Base-by-base conservation (phyloP, 164 flowering plant species). In the Chimonanthus salicifolius region DNA sequence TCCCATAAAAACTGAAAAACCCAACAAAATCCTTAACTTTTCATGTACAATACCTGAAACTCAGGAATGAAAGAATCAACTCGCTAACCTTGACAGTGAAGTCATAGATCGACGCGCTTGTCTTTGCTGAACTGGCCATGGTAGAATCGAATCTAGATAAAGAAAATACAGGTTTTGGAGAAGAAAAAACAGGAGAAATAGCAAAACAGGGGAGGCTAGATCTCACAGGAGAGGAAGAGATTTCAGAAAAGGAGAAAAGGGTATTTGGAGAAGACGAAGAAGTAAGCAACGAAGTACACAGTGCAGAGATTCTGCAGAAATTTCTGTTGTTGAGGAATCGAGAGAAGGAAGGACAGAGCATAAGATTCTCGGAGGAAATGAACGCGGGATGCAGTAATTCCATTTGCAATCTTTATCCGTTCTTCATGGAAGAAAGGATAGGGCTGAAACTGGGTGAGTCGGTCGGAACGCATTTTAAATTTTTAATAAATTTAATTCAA, bases 41-140 rank as follows among this genome's bases (percentile, higher is more conserved):
- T 3, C 60, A 54, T 3, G 16, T 8, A 11, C 4, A 54, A 54
- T 54, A 1, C 33, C 33, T 33, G 33, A 8, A 1, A 50, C 0
- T 7, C 8, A 8, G 11, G 5, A 50, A 50, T 7, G 3, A 50
- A 2, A 54, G 15, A 51, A 51, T 9, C 9, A 51, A 51, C 7
- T n/a, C 62, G 63, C 82, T 1, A 71, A 87, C 92, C 87, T 89
- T 88, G 46, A 89, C 91, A 68, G 88, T 84, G 80, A 89, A 88
- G 16, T 87, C 85, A 71, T 86, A 80, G 66, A 88, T 64, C 1
- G 89, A 84, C 11, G 62, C 68, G 5, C 63, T 60, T 15, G 58
- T 16, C 47, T 75, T 58, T 7, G 45, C 49, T 9, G 92, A 85
- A 69, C 79, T 78, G 16, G 88, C 90, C 92, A 85, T 85, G 3